These are phyloP conservation scores for Lactarius sp. DNA, from an alignment of 768 basidiomycete genomes.

Conservation along the genomic window DNA sequence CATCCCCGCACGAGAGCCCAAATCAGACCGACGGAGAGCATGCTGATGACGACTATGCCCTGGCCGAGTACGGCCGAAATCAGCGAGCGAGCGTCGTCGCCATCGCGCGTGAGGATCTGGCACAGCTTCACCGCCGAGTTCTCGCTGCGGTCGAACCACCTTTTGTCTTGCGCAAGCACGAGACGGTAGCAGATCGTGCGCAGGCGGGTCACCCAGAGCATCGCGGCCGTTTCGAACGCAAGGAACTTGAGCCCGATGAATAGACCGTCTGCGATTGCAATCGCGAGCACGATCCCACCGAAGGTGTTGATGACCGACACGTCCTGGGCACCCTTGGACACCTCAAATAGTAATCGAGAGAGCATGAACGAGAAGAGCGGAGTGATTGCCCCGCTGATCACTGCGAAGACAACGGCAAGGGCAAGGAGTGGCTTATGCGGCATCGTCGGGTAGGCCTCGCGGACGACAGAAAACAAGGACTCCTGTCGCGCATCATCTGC, in stretches of 20 bases:
- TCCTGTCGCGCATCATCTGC: constrained; percentile 25
- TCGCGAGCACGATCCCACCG: constrained; percentile 64
- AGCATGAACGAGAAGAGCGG: constrained; percentile 91
- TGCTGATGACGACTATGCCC: constrained; percentile 63
- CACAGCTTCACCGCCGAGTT: constrained; percentile 59
- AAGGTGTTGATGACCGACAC: constrained; percentile 57
- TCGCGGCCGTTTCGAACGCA: constrained; percentile 69
- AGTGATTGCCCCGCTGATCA: constrained; percentile 77
- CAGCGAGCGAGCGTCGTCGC: constrained; percentile 78
- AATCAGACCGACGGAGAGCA: constrained; percentile 77
- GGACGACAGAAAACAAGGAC: constrained; percentile 46
- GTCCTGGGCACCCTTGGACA: constrained; percentile 66
- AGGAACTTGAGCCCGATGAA: constrained; percentile 73
- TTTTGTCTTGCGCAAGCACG: constrained; percentile 75
- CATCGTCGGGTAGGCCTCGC: constrained; percentile 59
- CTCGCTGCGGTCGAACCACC: constrained; percentile 73
- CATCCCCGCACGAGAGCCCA: constrained; percentile 90
- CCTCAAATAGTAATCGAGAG: constrained; percentile 71
- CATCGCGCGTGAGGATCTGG: constrained; percentile 80
- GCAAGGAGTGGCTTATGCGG: constrained; percentile 68
- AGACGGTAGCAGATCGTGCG: constrained; percentile 51
- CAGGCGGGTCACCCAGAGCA: constrained; percentile 68
- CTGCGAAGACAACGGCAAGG: constrained; percentile 62
- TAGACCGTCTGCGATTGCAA: constrained; percentile 73
- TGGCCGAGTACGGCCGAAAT: constrained; percentile 71